Percentiles rank a stretch among this genome's conserved stretches.
Conservation (phyloP, 139 green algal species). For the Chlorella sp. region DNA sequence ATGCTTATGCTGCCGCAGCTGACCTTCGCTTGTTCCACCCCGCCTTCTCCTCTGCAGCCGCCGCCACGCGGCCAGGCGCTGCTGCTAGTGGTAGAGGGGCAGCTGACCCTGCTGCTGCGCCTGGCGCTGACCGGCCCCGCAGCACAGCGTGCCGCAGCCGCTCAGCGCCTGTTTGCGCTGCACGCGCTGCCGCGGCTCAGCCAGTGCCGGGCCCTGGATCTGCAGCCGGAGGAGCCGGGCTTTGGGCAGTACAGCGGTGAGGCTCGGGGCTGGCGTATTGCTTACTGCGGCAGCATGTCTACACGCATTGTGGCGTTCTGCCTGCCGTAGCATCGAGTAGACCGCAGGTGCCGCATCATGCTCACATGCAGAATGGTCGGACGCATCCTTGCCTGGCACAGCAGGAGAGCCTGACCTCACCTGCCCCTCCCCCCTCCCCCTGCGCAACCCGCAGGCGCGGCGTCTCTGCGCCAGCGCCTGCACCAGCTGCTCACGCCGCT, state of each 20-base stretch:
- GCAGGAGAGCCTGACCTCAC: no score
- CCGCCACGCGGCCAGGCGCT: constrained; percentile 8
- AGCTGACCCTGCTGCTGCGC: constrained; percentile 70
- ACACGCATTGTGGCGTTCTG: no score
- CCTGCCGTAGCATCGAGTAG: not conserved
- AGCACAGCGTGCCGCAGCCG: constrained; percentile 34
- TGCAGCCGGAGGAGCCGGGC: constrained; percentile 61
- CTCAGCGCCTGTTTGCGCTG: constrained; percentile 61
- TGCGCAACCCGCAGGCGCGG: not conserved
- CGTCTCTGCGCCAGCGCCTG: constrained; percentile 18
- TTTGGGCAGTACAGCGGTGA: constrained; percentile 12
- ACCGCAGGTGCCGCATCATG: not conserved
- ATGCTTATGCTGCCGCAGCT: not conserved
- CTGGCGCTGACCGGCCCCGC: constrained; percentile 50
- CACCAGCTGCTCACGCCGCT: constrained; percentile 45
- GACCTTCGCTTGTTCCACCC: not conserved
- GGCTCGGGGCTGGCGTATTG: not conserved
- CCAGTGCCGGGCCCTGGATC: constrained; percentile 51
- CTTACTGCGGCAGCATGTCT: not conserved
- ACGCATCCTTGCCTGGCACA: not conserved
- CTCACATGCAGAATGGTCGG: not conserved
- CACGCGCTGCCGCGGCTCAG: constrained; percentile 54
- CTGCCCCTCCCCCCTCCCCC: no score
- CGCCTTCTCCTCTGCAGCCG: constrained; percentile 25
- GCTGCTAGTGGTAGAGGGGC: constrained; percentile 62